Evolutionary conservation across 768 basidiomycete genomes (phyloP), one percentile per base, ranked within the genome.

Genomic region (Termitomyces sp.): DNA sequence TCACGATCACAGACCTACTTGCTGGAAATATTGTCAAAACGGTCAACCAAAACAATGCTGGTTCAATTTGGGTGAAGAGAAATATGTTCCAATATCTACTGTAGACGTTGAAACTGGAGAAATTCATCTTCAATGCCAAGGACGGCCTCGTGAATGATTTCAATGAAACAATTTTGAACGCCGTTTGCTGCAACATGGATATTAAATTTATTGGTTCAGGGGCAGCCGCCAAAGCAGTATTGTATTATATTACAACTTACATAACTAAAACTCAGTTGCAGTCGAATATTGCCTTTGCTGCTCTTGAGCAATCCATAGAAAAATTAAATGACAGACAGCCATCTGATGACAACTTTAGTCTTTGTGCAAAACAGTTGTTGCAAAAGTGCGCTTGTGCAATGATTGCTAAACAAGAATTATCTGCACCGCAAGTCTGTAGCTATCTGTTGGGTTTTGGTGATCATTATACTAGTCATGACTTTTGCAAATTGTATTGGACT

Each of bases 171-270:
- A 79, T 82, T 1, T 7, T 81, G 0, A 39, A 70, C 15, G 61
- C 67, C 0, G 56, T 81, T 0, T 59, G 74, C 0, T 78, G 78
- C 51, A 83, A 83, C 54, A 80, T 79, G 75, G 81, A 82, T 55
- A 77, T 83, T 0, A 79, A 81, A 59, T 79, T 74, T 50, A 75
- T 83, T 15, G 73, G 72, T 0, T 80, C 78, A 0, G 81, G 81
- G 0, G 42, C 65, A 3, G 59, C 73, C 0, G 78, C 78, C 0
- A 81, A 81, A 58, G 79, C 79, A 0, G 61, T 79, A 0, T 46
- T 78, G 9, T 79, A 78, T 58, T 83, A 82, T 53, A 78, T 82
- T 24, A 82, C 81, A 0, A 73, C 82, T 55, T 82, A 83, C 53
- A 81, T 83, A 15, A 75, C 80, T 2, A 83, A 83, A 55, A 58